Evolutionary conservation across 2,329 filamentous ascomycete species (phyloP).

Genomic region (Tolypocladium pustulatum): DNA sequence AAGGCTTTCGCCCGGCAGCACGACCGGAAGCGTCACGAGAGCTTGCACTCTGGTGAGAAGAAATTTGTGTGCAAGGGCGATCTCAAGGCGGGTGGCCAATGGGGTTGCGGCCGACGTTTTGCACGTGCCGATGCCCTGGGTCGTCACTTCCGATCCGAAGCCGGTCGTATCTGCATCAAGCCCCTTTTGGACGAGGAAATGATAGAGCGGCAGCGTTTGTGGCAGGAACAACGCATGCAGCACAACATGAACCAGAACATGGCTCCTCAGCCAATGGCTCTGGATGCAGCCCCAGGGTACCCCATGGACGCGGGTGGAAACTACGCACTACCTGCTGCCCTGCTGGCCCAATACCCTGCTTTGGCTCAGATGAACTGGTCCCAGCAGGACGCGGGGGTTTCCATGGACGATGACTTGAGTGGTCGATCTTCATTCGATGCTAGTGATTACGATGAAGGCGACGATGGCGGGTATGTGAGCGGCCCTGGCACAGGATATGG

Average conservation of each 20-base stretch:
- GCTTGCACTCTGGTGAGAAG: constrained; percentile 93
- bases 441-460: constrained; percentile 65
- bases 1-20: constrained; percentile 97
- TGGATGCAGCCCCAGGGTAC: constrained; percentile 50
- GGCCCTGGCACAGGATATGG: constrained; percentile 50
- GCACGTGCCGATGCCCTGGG: constrained; percentile 91
- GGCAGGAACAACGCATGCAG: constrained; percentile 61
- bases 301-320: constrained; percentile 44
- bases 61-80: constrained; percentile 96
- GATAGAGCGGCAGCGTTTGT: constrained; percentile 63
- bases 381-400: constrained; percentile 52
- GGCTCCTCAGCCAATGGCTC: constrained; percentile 44
- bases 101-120: constrained; percentile 90
- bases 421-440: constrained; percentile 74
- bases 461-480: constrained; percentile 58
- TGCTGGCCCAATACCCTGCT: constrained; percentile 86
- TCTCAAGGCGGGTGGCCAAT: constrained; percentile 70
- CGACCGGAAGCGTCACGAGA: constrained; percentile 93
- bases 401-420: constrained; percentile 65
- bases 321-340: constrained; percentile 71
- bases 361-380: constrained; percentile 86
- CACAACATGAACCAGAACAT: constrained; percentile 54
- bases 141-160: constrained; percentile 90
- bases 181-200: constrained; percentile 94
- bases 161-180: constrained; percentile 91